Base-by-base conservation (phyloP, 176 grass and related monocot genomes). In the Oryza officinalis region DNA sequence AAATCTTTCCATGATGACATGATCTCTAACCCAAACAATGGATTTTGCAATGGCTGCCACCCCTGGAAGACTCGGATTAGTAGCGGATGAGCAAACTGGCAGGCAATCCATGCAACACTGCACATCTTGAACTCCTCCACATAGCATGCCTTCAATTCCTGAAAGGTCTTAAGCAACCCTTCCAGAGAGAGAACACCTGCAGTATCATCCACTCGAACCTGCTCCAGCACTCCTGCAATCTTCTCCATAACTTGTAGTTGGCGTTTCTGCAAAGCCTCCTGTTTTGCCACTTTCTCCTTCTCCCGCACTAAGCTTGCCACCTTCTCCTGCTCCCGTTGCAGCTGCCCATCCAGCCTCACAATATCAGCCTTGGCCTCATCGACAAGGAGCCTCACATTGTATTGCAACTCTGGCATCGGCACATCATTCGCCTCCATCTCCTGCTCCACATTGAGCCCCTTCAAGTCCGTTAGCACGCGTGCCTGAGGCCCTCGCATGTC, bases 31-130 rank as follows among this genome's bases (percentile, higher is more conserved):
- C 94, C 84, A 69, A 92, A 91, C 69, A 81, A 72, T 0, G 92
- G 94, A 82, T 97, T 90, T 67, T 92, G 86, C 49, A 94, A 49
- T 3, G 94, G 94, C 26, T 97, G 92, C 92, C 94, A 97, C 13
- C 90, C 90, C 64, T 94, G 94, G 78, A 97, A 97, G 41, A 94
- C 66, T 6, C 76, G 87, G 66, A 92, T 72, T 60, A 97, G 78
- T 14, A 94, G 33, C 0, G 92, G 92, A 80, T 90, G 83, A 6
- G 92, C 94, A 71, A 88, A 92, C 22, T 65, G 64, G 77, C 90
- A 94, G 66, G 92, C 94, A 84, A 97, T 81, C 31, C 81, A 90
- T 37, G 94, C 89, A 71, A 94, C 50, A 8, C 89, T 92, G 49
- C 94, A 94, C 77, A 94, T 87, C 71, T 89, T 94, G 85, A 92